A percentile compares a stretch with the other conserved stretches of the same genome.
phyloP scores from a whole-genome alignment of 2,329 filamentous ascomycete species.

The Cladosporium halotolerans region DNA sequence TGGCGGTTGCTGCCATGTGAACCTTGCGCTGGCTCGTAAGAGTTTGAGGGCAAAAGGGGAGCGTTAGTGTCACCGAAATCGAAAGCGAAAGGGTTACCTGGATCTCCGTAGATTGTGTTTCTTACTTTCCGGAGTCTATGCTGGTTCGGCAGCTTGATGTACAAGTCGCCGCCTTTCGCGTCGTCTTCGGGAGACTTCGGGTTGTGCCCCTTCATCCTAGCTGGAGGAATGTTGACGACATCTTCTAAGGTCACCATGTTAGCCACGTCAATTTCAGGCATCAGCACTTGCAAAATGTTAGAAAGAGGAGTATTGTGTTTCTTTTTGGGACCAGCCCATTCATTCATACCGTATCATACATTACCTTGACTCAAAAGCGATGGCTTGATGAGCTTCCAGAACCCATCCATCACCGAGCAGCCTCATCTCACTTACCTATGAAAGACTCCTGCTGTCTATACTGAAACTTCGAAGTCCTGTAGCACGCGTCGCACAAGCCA shows the following conservation, averaged over 20 bases:
- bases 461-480: neutral
- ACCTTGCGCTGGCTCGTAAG: neutral
- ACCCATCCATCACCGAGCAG: neutral
- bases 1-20: neutral
- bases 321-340: neutral
- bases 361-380: neutral
- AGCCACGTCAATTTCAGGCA: neutral
- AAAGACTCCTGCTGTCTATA: too few relatives aligned
- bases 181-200: slow-evolving; percentile 7
- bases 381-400: neutral
- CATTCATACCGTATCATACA: neutral
- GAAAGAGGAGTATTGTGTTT: neutral
- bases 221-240: neutral
- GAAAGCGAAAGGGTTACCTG: slow-evolving; percentile 3
- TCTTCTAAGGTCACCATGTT: too few relatives aligned
- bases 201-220: neutral
- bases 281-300: neutral
- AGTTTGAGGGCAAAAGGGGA: neutral
- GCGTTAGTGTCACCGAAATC: neutral
- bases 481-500: slow-evolving; percentile 1
- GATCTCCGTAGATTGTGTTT: slow-evolving; percentile 2
- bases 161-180: neutral
- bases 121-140: slow-evolving; percentile 4
- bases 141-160: neutral
- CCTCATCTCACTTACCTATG: neutral